These are phyloP conservation scores for Phlebiopsis gigantea DNA, from an alignment of 768 basidiomycete genomes.

Conservation along the genomic window DNA sequence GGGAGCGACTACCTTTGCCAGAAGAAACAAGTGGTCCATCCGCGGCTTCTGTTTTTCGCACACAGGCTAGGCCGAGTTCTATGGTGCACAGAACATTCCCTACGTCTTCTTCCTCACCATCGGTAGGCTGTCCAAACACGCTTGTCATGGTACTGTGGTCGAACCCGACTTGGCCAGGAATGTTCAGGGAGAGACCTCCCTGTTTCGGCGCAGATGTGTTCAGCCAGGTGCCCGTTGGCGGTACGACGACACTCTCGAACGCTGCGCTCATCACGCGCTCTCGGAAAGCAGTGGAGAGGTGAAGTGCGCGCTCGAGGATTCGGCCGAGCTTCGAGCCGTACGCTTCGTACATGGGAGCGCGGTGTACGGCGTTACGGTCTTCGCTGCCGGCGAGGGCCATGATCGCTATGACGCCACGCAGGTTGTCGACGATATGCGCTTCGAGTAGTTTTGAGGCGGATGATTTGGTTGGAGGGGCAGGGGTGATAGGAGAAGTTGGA, in stretches of 20 bases:
- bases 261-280: slow-evolving; percentile 30
- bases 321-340: slow-evolving; percentile 25
- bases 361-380: slow-evolving; percentile 23
- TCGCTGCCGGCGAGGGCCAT: slow-evolving; percentile 28
- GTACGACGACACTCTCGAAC: slow-evolving; percentile 27
- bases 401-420: slow-evolving; percentile 29
- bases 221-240: not conserved
- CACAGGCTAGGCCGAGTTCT: slow-evolving; percentile 24
- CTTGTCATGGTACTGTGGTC: slow-evolving; percentile 25
- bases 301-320: slow-evolving; percentile 24
- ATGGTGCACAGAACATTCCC: slow-evolving; percentile 25
- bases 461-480: slow-evolving; percentile 11
- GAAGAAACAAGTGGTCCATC: not conserved
- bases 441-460: not conserved
- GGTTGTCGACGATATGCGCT: slow-evolving; percentile 18
- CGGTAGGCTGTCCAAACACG: slow-evolving; percentile 18
- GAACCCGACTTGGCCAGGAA: slow-evolving; percentile 14
- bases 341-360: slow-evolving; percentile 25
- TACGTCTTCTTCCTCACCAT: slow-evolving; percentile 9
- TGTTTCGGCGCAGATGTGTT: not conserved
- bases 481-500: slow-evolving; percentile 21
- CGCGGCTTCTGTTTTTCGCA: slow-evolving; percentile 9
- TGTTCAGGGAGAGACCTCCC: slow-evolving; percentile 5
- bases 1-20: not conserved
- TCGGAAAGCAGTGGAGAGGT: slow-evolving; percentile 23